A percentile compares a stretch with the other conserved stretches of the same genome.
These are phyloP conservation scores for Pseudogymnoascus pannorum DNA, from an alignment of 2,329 filamentous ascomycete genomes.

Conservation along the genomic window DNA sequence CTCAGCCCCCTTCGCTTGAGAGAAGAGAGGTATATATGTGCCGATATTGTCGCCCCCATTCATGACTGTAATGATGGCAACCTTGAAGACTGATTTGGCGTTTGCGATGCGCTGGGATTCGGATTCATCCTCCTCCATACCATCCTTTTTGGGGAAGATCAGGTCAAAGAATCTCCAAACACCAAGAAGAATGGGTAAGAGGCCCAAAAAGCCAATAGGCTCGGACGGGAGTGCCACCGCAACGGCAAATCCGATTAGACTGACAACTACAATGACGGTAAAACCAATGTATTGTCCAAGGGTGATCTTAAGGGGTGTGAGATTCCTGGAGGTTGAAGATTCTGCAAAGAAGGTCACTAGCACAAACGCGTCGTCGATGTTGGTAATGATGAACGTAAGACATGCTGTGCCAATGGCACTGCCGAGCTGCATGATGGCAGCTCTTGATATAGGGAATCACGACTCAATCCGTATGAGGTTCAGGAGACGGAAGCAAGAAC, in stretches of 20 bases:
- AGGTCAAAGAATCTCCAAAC: constrained; percentile 24
- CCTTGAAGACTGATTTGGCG: constrained; percentile 24
- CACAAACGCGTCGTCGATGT: constrained; percentile 31
- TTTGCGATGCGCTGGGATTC: constrained; percentile 9
- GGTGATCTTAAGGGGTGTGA: constrained; percentile 64
- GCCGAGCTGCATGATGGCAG: not conserved
- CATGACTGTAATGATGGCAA: constrained; percentile 29
- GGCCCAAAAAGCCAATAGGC: constrained; percentile 32
- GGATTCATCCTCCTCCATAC: constrained; percentile 12
- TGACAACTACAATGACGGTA: constrained; percentile 29
- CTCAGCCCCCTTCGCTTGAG: constrained; percentile 27
- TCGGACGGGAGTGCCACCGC: constrained; percentile 28
- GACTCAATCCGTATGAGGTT: not conserved
- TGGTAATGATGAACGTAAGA: constrained; percentile 20
- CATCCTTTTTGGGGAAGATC: constrained; percentile 16
- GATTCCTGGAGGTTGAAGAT: constrained; percentile 34
- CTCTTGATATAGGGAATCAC: not conserved
- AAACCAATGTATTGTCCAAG: constrained; percentile 40
- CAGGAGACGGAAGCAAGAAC: not conserved
- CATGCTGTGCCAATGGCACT: not conserved
- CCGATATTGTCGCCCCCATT: constrained; percentile 33
- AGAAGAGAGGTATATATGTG: constrained; percentile 31
- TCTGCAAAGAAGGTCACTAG: constrained; percentile 33
- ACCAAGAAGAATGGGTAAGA: constrained; percentile 29
- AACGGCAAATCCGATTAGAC: constrained; percentile 30